Conservation (phyloP, 768 basidiomycete genomes). For the Naganishia vaughanmartiniae region DNA sequence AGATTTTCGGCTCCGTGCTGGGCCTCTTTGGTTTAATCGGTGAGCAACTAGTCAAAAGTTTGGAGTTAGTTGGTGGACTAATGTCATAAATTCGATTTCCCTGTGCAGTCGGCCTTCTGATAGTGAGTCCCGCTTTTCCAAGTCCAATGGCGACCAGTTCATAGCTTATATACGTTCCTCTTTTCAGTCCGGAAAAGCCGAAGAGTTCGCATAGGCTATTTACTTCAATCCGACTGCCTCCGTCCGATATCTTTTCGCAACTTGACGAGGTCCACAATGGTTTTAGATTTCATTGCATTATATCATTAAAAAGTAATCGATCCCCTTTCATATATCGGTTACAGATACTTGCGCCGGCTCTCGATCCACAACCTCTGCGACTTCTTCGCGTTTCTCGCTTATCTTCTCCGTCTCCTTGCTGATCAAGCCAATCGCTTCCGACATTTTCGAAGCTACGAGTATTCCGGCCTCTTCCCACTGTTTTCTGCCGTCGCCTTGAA, state of each 20-base stretch:
- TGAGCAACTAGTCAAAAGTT: conserved; percentile 54
- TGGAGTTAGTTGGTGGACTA: not conserved
- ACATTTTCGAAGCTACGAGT: not conserved
- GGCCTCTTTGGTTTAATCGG: conserved; percentile 91
- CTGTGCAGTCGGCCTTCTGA: conserved; percentile 69
- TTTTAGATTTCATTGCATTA: conserved; percentile 2
- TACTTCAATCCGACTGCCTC: not conserved
- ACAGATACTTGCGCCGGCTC: conserved; percentile 12
- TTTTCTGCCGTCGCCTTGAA: not conserved
- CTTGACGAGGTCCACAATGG: not conserved
- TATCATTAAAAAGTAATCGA: not conserved
- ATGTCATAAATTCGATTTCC: conserved; percentile 4
- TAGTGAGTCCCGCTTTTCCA: conserved; percentile 58
- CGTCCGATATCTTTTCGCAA: not conserved
- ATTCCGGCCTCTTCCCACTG: conserved; percentile 17
- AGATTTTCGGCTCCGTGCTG: conserved; percentile 61
- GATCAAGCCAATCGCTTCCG: conserved; percentile 7
- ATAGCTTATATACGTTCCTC: conserved; percentile 5
- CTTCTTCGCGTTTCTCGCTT: conserved; percentile 9
- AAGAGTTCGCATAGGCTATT: conserved; percentile 48
- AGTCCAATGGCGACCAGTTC: not conserved
- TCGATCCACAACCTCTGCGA: not conserved
- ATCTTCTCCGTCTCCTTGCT: conserved; percentile 9
- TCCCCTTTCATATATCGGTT: conserved; percentile 6
- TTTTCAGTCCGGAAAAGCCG: conserved; percentile 52